These are phyloP conservation scores for Candida ovalis DNA, from an alignment of 805 yeast genomes.

Conservation along the genomic window DNA sequence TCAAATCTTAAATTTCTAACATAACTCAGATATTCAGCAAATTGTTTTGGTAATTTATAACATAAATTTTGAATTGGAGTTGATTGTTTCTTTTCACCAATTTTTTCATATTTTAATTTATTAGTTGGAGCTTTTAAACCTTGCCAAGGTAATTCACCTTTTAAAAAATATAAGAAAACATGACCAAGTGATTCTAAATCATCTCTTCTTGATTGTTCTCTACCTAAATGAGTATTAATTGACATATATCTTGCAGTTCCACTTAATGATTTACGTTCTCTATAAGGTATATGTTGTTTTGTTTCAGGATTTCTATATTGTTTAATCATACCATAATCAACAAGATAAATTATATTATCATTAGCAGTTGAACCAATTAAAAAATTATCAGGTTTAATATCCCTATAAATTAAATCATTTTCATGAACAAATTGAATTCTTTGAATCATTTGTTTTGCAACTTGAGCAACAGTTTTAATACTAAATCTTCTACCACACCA, in stretches of 20 bases:
- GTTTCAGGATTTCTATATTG: conserved; percentile 79
- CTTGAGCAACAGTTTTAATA: conserved; percentile 66
- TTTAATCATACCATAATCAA: conserved; percentile 86
- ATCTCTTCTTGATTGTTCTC: conserved; percentile 81
- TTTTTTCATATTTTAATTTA: conserved; percentile 77
- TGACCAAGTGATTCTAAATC: conserved; percentile 81
- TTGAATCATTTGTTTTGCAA: conserved; percentile 75
- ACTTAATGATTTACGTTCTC: conserved; percentile 74
- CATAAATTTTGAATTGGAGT: conserved; percentile 62
- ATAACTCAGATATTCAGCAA: conserved; percentile 67
- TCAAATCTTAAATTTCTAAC: conserved; percentile 71
- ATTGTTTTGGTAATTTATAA: conserved; percentile 64
- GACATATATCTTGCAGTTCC: conserved; percentile 90
- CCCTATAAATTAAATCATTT: conserved; percentile 73
- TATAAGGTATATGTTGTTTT: conserved; percentile 76
- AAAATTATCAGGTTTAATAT: conserved; percentile 81
- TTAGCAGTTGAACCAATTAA: conserved; percentile 59
- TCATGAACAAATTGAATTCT: conserved; percentile 72
- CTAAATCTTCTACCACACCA: conserved; percentile 82
- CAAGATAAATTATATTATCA: conserved; percentile 61
- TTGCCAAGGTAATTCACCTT: conserved; percentile 86
- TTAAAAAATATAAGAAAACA: conserved; percentile 72
- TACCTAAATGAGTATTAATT: conserved; percentile 80
- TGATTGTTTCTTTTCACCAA: conserved; percentile 74
- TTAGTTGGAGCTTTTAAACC: conserved; percentile 88